Evolutionary conservation across 1,139 yeast genomes (phyloP), one percentile per base, ranked within the genome.

Genomic region (Kodamaea sp.): DNA sequence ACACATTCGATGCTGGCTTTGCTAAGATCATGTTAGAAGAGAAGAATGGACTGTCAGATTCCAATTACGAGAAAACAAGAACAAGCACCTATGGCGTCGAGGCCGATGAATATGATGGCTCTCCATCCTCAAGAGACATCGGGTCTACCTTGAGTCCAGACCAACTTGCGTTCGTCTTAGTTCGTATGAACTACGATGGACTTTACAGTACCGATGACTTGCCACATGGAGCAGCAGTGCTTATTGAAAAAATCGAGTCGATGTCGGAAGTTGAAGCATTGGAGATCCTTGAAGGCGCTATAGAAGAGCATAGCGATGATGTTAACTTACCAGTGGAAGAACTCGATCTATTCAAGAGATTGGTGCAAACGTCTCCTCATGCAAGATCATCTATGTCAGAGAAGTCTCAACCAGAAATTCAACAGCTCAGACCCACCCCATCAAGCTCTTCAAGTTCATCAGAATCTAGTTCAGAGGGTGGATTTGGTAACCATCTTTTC

Each of bases 181-280:
- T 37, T 31, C 46, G 64, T 35, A 46, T 61, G 23, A 50, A 53
- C 34, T 52, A 46, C 28, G 61, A 51, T 27, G 54, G 55, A 13
- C 55, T 61, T 38, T 32, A 40, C 3, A 29, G 47, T n/a, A 49
- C 54, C 31, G 61, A 59, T 10, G 50, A 59, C 16, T 47, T 61
- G 26, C 67, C 66, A 1, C 44, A 51, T 8, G 38, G 43, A 7
- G 63, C 56, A 4, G 38, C 58, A 4, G 57, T 59, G 39, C 55
- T 61, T 54, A 47, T 63, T 35, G 64, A 60, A 38, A 59, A 61
- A 32, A 51, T 61, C 25, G 58, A 54, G 38, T 31, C 35, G 14
- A 37, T 61, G 33, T 9, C 47, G 1, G 42, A 41, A 8, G 43
- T 41, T 4, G 66, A 61, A 29, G 52, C 64, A 1, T 23, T 59